Evolutionary conservation across 768 basidiomycete genomes (phyloP), one percentile per base, ranked within the genome.

Genomic region (Phylloporus arenicola): DNA sequence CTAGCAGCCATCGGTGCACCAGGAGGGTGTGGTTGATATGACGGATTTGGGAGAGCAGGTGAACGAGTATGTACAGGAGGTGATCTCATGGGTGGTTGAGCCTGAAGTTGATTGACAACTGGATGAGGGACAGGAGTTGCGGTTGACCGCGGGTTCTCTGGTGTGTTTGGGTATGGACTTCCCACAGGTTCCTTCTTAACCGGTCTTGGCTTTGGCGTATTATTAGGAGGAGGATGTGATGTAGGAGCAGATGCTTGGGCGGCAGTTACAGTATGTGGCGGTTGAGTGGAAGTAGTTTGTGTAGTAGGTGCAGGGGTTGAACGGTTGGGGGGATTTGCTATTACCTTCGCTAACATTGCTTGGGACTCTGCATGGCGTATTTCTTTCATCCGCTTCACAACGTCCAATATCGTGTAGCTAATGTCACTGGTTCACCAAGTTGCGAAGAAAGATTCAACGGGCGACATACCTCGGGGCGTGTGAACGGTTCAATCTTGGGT

Each of bases 381-480:
- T 54, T 69, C 66, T 48, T 53, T 55, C 52, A 51, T 52, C 0
- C 60, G 68, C 46, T 65, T 69, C 43, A 79, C 64, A 31, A 73
- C 67, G 16, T 86, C 83, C 68, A 86, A 57, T 56, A 86, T 72
- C 29, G 74, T 71, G 62, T 81, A 86, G 48, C 84, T 86, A 38
- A 31, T 25, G 29, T 20, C 9, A 16, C 29, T 19, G 29, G 34
- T 49, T 42, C 39, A 55, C 50, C 43, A 57, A 30, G 30, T 46
- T 22, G 41, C 9, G 13, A 24, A 38, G 27, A 20, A 45, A 29
- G 16, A 17, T 42, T 39, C 19, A 27, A 51, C 29, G 43, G 52
- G 53, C 30, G 7, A 64, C 64, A 45, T 69, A 84, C 83, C 66
- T 81, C 43, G 82, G 78, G 16, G 71, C 68, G 47, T 66, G 59